These are phyloP conservation scores for Arachnomyces sp. DNA, from an alignment of 2,329 filamentous ascomycete species.

Conservation along the genomic window DNA sequence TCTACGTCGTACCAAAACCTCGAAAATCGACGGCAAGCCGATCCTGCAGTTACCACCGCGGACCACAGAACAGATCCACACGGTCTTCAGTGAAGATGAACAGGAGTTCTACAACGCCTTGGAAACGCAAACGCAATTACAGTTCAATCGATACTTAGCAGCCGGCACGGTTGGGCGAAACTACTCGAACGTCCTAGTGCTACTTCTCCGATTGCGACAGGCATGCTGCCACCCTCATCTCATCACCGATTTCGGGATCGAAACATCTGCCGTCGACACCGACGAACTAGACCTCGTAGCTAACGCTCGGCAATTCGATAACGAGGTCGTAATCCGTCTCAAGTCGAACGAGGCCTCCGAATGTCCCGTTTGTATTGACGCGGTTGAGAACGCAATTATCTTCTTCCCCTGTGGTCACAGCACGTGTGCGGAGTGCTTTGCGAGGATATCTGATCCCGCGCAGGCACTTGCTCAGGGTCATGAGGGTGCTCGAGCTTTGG, in stretches of 20 bases:
- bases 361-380: conserved; percentile 77
- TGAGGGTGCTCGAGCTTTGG: conserved; percentile 37
- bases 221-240: conserved; percentile 70
- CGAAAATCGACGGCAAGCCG: conserved; percentile 68
- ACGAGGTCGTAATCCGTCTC: conserved; percentile 58
- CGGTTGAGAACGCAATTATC: conserved; percentile 63
- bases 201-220: conserved; percentile 71
- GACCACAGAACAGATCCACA: conserved; percentile 52
- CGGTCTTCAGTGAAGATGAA: conserved; percentile 60
- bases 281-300: conserved; percentile 49
- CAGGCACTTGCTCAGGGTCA: conserved; percentile 51
- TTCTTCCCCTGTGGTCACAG: conserved; percentile 78
- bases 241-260: conserved; percentile 56
- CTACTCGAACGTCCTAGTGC: conserved; percentile 71
- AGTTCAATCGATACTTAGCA: conserved; percentile 69
- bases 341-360: conserved; percentile 56
- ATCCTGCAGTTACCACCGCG: conserved; percentile 63
- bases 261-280: conserved; percentile 34
- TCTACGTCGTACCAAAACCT: conserved; percentile 72
- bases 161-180: conserved; percentile 59
- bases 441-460: conserved; percentile 56
- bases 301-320: conserved; percentile 53
- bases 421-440: conserved; percentile 68
- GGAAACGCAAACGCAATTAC: conserved; percentile 57
- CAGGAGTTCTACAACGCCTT: conserved; percentile 56